Conservation (phyloP, 1,139 yeast species). For the Nematodospora anomalae region DNA sequence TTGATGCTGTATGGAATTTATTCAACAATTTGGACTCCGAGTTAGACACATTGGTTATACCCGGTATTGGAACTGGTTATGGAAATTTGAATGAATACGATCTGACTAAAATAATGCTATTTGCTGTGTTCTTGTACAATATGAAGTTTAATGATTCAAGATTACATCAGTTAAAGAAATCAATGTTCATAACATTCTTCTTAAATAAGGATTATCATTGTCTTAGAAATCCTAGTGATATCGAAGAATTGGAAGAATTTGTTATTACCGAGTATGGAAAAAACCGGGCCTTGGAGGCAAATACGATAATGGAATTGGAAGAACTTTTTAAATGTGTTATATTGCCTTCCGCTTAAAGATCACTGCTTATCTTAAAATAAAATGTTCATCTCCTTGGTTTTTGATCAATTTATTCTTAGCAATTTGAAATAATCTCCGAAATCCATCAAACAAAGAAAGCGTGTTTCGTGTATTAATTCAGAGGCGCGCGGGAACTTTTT, state of each 20-base stretch:
- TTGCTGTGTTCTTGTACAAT: conserved; percentile 21
- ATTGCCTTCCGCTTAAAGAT: too few species aligned
- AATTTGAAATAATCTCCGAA: too few species aligned
- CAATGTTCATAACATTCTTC: conserved; percentile 21
- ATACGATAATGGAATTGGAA: conserved; percentile 15
- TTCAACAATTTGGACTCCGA: conserved; percentile 10
- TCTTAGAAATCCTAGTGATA: conserved; percentile 15
- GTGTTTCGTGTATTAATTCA: too few species aligned
- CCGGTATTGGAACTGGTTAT: conserved; percentile 31
- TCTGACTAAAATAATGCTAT: conserved; percentile 23
- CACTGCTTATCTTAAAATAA: too few species aligned
- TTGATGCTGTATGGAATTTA: conserved; percentile 25
- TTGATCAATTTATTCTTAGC: too few species aligned
- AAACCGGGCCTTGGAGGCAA: conserved; percentile 4
- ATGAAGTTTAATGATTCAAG: conserved; percentile 12
- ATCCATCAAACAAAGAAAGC: too few species aligned
- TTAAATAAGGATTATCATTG: conserved; percentile 22
- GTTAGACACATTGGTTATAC: conserved; percentile 19
- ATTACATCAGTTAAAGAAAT: conserved; percentile 15
- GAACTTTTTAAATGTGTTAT: conserved; percentile 17
- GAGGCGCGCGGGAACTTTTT: too few species aligned
- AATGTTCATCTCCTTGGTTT: too few species aligned
- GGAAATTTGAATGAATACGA: conserved; percentile 21
- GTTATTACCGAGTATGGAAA: conserved; percentile 16
- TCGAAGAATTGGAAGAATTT: conserved; percentile 15